phyloP scores from a whole-genome alignment of 768 basidiomycete species.

The Tricholoma bakamatsutake region DNA sequence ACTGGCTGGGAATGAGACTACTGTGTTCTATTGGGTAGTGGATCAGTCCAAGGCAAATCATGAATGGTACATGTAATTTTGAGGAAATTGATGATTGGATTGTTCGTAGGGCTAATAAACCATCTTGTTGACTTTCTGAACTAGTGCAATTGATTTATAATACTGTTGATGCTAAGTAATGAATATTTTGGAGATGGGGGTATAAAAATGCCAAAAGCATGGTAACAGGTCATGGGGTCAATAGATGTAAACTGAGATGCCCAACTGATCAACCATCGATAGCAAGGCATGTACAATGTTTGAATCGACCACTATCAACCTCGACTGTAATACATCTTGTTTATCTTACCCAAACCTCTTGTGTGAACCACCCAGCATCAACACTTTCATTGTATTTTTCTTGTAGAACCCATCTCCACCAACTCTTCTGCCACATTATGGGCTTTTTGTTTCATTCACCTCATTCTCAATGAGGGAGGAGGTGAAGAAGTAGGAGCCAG shows the following conservation, averaged over 20 bases:
- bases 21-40: no score
- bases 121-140: no score
- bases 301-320: not conserved
- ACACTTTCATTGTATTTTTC: not conserved
- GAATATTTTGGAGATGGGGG: not conserved
- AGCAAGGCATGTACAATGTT: not conserved
- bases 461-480: no score
- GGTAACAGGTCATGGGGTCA: not conserved
- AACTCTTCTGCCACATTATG: not conserved
- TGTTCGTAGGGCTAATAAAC: no score
- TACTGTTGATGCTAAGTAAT: not conserved
- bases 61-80: no score
- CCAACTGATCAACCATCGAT: not conserved
- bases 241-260: not conserved
- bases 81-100: no score
- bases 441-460: no score
- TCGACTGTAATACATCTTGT: not conserved
- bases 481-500: no score
- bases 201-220: not conserved
- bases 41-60: no score
- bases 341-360: not conserved
- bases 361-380: not conserved
- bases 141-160: no score
- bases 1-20: no score
- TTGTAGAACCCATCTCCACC: not conserved